Evolutionary conservation across 164 flowering plant genomes (phyloP), one percentile per base, ranked within the genome.

Genomic region (Magnolia sinica): DNA sequence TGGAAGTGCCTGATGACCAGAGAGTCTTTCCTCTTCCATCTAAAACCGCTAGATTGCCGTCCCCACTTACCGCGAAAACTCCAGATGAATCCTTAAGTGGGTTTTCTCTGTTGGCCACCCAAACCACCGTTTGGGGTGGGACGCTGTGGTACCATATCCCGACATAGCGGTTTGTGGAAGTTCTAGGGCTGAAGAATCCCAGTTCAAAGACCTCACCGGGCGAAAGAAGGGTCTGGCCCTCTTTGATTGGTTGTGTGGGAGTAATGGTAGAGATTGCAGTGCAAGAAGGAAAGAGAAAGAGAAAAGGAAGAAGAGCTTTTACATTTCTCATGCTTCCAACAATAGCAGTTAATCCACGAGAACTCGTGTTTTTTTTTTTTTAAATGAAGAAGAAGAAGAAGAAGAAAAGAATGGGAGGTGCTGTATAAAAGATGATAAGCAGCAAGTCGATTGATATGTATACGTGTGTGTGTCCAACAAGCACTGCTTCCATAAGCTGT

Each of bases 101-200:
- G 18, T 3, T n/a, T 13, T 31, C 67, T 18, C 76, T 24, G 69
- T 73, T 73, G 27, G 76, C 76, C 22, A 73, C 76, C 76, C 76
- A 73, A 3, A 64, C 76, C 16, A 73, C 23, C 7, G 76, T 73
- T 55, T 20, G 3, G 14, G 23, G 0, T 2, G 68, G 68, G 19
- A 73, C 20, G 1, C 45, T 45, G 68, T 37, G 3, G 58, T 64
- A 73, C 76, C 65, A 63, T 63, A 63, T 63, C 9, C 65, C 65
- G 8, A 63, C 22, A 63, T 63, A 63, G 45, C 45, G 45, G 45
- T 37, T 37, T 4, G 65, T 63, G 2, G 65, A 63, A 4, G 0
- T 63, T 7, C 0, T 9, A 22, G 22, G 65, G 65, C 22, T n/a
- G 65, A 63, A 63, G 65, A 63, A 63, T n/a, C 65, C 65, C 8